Percentiles rank a stretch among this genome's conserved stretches.
phyloP scores from a whole-genome alignment of 164 flowering plant genomes.

The Vitis labrusca region DNA sequence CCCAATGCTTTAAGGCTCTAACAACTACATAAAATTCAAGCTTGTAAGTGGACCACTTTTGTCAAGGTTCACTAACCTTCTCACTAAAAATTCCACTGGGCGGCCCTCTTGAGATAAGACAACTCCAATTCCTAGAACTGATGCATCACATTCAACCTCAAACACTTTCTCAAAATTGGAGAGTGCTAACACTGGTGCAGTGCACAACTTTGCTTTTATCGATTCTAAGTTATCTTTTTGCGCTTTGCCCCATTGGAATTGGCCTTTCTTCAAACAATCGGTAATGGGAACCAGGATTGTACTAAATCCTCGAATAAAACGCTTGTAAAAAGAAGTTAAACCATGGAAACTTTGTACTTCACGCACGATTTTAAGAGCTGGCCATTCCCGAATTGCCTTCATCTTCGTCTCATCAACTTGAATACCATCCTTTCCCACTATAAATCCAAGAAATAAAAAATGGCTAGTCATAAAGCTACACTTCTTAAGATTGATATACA shows the following conservation, averaged over 20 bases:
- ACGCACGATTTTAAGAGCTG: neutral
- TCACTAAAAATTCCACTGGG: conserved; percentile 8
- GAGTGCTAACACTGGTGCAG: neutral
- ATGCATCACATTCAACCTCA: conserved; percentile 11
- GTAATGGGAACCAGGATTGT: neutral
- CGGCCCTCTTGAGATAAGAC: conserved; percentile 3
- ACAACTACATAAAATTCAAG: conserved; percentile 3
- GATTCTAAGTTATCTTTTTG: neutral
- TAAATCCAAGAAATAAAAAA: neutral
- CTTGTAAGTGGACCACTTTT: conserved; percentile 5
- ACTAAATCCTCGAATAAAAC: neutral
- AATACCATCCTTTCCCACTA: neutral
- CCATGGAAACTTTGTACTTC: conserved; percentile 4
- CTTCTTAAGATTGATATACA: conserved; percentile 6
- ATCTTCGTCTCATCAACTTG: conserved; percentile 1
- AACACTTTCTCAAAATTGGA: conserved; percentile 12
- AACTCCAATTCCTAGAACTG: neutral
- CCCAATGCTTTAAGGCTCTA: conserved; percentile 1
- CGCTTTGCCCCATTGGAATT: neutral
- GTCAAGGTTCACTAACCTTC: conserved; percentile 11
- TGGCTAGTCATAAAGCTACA: neutral
- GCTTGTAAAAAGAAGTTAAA: neutral
- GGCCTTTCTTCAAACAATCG: conserved; percentile 7
- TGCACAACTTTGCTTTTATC: neutral
- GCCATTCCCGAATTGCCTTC: neutral